A percentile compares a stretch with the other conserved stretches of the same genome.
These are phyloP conservation scores for Trichophyton equinum DNA, from an alignment of 2,329 filamentous ascomycete species.

Conservation along the genomic window DNA sequence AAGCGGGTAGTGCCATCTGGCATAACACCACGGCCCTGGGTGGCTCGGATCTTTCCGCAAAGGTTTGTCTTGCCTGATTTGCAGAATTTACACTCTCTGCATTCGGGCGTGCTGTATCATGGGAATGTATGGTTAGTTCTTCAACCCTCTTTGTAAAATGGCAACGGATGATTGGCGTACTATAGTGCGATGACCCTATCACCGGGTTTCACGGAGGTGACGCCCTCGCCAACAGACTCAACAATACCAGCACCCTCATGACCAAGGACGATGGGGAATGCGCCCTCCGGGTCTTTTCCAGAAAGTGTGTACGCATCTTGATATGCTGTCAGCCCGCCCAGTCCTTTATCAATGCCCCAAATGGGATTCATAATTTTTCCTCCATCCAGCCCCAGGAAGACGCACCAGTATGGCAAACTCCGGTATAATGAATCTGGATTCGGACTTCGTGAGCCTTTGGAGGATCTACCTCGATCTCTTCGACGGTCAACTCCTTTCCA, in stretches of 20 bases:
- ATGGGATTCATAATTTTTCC: background rate
- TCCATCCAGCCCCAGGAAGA: slow-evolving; percentile 5
- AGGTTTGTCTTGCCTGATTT: slow-evolving; percentile 98
- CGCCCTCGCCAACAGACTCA: slow-evolving; percentile 86
- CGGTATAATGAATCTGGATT: slow-evolving; percentile 93
- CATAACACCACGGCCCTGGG: slow-evolving; percentile 92
- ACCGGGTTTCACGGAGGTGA: slow-evolving; percentile 85
- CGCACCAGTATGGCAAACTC: slow-evolving; percentile 93
- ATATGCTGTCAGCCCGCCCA: background rate
- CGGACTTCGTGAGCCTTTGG: slow-evolving; percentile 89
- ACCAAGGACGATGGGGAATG: slow-evolving; percentile 76
- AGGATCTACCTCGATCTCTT: slow-evolving; percentile 83
- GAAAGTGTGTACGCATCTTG: slow-evolving; percentile 85
- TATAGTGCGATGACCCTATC: slow-evolving; percentile 87
- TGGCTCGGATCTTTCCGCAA: slow-evolving; percentile 95
- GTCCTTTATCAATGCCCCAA: background rate
- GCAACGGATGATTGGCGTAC: slow-evolving; percentile 37
- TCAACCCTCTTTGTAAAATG: background rate
- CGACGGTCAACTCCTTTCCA: slow-evolving; percentile 73
- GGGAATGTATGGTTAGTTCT: background rate
- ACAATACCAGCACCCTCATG: slow-evolving; percentile 88
- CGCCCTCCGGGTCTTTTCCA: slow-evolving; percentile 93
- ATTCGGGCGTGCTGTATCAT: slow-evolving; percentile 74
- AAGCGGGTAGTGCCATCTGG: slow-evolving; percentile 93
- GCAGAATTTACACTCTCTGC: slow-evolving; percentile 98